Evolutionary conservation across 345 rosid genomes (phyloP).

Genomic region (Mallotus nudiflorus): DNA sequence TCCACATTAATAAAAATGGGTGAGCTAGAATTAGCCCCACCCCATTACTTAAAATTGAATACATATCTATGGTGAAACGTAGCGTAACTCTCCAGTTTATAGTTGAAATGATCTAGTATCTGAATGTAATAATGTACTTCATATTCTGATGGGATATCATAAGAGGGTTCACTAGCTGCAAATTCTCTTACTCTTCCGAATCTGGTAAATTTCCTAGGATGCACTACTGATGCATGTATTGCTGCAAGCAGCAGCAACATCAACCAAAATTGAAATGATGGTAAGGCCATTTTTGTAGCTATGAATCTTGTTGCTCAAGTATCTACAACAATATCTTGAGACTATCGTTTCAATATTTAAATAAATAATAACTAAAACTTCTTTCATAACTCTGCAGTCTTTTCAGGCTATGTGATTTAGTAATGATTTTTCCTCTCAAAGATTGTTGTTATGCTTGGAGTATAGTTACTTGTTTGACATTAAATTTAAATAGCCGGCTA

Average conservation of each 20-base stretch:
- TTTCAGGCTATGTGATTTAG: no score
- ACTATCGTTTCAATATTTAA: no score
- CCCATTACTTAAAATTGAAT: slow-evolving; percentile 28
- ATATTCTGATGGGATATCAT: slow-evolving; percentile 14
- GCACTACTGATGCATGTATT: background rate
- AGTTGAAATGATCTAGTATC: slow-evolving; percentile 37
- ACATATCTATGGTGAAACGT: slow-evolving; percentile 31
- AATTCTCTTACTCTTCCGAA: background rate
- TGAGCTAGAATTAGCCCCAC: slow-evolving; percentile 23
- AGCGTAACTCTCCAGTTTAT: slow-evolving; percentile 28
- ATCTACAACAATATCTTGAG: no score
- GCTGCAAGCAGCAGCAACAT: background rate
- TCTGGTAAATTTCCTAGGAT: slow-evolving; percentile 1
- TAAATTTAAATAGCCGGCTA: no score
- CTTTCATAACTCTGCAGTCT: no score
- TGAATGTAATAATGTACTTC: slow-evolving; percentile 20
- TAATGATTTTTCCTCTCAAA: no score
- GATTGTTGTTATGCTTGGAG: no score
- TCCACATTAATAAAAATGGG: slow-evolving; percentile 27
- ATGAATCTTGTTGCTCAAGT: background rate
- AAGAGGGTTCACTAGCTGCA: background rate
- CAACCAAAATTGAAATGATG: slow-evolving; percentile 2
- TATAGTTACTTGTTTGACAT: no score
- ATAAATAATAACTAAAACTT: background rate
- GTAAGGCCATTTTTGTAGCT: background rate